These are phyloP conservation scores for Nigrospora oryzae DNA, from an alignment of 2,329 filamentous ascomycete genomes.

Conservation along the genomic window DNA sequence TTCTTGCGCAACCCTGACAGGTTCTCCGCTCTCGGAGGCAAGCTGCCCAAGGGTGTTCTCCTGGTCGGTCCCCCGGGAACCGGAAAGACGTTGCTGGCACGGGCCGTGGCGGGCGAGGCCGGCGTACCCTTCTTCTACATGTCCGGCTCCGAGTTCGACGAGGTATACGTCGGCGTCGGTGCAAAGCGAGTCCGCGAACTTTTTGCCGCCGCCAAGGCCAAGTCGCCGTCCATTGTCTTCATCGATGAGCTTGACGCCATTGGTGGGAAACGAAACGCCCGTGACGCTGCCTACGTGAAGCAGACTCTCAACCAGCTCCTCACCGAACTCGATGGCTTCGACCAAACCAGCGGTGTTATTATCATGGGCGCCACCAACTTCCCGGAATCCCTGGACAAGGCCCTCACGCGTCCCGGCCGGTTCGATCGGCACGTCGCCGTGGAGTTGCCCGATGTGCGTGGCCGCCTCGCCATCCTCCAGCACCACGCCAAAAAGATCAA, in stretches of 20 bases:
- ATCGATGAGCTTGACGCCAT: constrained; percentile 94
- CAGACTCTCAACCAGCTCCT: constrained; percentile 96
- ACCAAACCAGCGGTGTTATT: constrained; percentile 88
- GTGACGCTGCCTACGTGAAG: constrained; percentile 91
- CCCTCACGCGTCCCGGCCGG: constrained; percentile 83
- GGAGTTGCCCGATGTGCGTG: constrained; percentile 83
- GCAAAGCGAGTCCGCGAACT: constrained; percentile 93
- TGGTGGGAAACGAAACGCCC: constrained; percentile 84
- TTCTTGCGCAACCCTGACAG: constrained; percentile 89
- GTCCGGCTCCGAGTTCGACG: constrained; percentile 98
- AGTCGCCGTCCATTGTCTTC: constrained; percentile 89
- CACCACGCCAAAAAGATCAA: constrained; percentile 93
- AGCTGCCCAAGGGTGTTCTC: constrained; percentile 92
- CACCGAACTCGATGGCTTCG: constrained; percentile 94
- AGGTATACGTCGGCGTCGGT: constrained; percentile 95
- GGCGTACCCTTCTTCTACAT: constrained; percentile 99
- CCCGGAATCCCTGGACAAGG: constrained; percentile 88
- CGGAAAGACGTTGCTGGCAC: constrained; percentile 90
- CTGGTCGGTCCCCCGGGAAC: constrained; percentile 94
- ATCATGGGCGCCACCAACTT: constrained; percentile 96
- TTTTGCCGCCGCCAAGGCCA: constrained; percentile 73
- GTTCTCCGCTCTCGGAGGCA: constrained; percentile 89
- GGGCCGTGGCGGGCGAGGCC: constrained; percentile 92
- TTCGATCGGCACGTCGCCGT: constrained; percentile 93
- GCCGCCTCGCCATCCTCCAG: constrained; percentile 84